These are phyloP conservation scores for Claviceps purpurea DNA, from an alignment of 2,329 filamentous ascomycete species.

Conservation along the genomic window DNA sequence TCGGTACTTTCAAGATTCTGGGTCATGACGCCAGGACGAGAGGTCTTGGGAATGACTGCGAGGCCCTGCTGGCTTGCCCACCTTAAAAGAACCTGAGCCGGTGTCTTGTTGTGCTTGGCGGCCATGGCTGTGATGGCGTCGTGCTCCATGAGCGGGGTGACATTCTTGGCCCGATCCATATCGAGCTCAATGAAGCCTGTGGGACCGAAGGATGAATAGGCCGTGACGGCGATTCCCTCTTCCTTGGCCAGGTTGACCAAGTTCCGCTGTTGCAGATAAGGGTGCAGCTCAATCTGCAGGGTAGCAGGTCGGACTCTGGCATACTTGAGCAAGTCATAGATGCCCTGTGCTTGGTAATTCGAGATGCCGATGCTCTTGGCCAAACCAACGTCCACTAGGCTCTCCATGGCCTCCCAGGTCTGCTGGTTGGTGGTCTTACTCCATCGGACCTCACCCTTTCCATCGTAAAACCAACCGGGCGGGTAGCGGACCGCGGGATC, in stretches of 20 bases:
- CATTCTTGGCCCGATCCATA: constrained; percentile 43
- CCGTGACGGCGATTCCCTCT: constrained; percentile 62
- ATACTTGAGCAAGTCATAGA: constrained; percentile 71
- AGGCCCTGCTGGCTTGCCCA: constrained; percentile 78
- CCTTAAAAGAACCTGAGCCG: constrained; percentile 56
- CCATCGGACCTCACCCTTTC: constrained; percentile 43
- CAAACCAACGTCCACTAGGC: constrained; percentile 54
- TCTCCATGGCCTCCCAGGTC: constrained; percentile 74
- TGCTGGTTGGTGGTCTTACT: constrained; percentile 63
- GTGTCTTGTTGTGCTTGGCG: constrained; percentile 37
- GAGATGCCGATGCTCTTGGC: constrained; percentile 64
- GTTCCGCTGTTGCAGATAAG: constrained; percentile 65
- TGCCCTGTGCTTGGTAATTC: constrained; percentile 68
- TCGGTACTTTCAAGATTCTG: constrained; percentile 54
- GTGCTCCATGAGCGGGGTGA: constrained; percentile 60
- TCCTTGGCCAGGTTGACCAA: constrained; percentile 56
- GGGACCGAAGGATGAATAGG: constrained; percentile 75
- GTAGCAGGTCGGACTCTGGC: constrained; percentile 61
- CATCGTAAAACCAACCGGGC: constrained; percentile 61
- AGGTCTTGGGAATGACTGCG: constrained; percentile 73
- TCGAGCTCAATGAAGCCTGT: constrained; percentile 66
- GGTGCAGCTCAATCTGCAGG: constrained; percentile 84
- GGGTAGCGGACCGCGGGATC: constrained; percentile 69
- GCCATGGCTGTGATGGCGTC: constrained; percentile 50
- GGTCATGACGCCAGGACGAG: constrained; percentile 34